Base-by-base conservation (phyloP, 2,329 filamentous ascomycete species). In the Purpureocillium lavendulum region DNA sequence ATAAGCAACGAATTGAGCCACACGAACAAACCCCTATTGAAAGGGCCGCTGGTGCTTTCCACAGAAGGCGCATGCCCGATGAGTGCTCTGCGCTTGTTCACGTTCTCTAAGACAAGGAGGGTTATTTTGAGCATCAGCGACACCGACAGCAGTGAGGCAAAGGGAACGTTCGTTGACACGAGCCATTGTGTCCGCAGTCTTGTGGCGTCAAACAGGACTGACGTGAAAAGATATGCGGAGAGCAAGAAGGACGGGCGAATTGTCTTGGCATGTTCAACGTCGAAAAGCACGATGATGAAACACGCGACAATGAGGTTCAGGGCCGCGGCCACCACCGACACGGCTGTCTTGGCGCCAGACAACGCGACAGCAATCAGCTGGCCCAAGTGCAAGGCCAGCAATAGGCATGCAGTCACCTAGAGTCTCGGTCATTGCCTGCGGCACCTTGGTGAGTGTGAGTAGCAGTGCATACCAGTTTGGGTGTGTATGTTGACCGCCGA, bases 11-110 rank as follows among this genome's bases (percentile, higher is more conserved):
- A 60, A 28, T 60, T 59, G 12, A 61, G 42, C 58, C 58, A 61
- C 15, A 59, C 41, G 24, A 60, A 61, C 38, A 60, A 52, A 0
- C 57, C 55, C 1, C 55, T 51, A 18, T 42, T 55, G 2, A 60
- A 45, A 0, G 54, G 57, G 0, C 58, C 58, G 15, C 66, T 70
- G 2, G 67, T 75, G 3, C 66, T 66, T 48, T 80, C 75, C 0
- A 61, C 65, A 1, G 73, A 70, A 31, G 60, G 63, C 1, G 56
- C 52, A 64, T 69, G 3, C 72, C 52, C 56, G 4, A 60, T 45
- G 14, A 61, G 36, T 1, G 59, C 57, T 6, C 30, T 42, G 7
- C 55, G 50, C 43, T 60, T 61, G 38, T 61, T 58, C 0, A 59
- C 40, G 1, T 50, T 53, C 24, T 60, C 57, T 0, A 60, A 39